Evolutionary conservation across 2,329 filamentous ascomycete genomes (phyloP), one percentile per base, ranked within the genome.

Genomic region (Ophiostoma tasmaniense): DNA sequence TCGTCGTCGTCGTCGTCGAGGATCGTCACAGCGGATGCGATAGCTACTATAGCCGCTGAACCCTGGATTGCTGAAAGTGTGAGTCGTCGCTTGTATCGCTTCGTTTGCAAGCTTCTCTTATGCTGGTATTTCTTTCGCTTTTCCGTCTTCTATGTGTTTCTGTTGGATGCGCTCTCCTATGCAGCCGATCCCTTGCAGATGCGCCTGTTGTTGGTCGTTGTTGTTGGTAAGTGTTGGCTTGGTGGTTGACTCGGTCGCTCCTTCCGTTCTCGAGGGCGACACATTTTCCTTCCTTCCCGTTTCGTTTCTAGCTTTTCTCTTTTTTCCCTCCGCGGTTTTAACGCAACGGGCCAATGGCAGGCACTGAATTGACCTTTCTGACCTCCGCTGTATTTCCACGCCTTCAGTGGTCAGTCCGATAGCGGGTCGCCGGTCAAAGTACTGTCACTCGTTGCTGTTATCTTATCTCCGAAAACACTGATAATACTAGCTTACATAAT

Each of bases 271-370:
- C n/a, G 50, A 55, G 20, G 50, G 5, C 3, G 37, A 35, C 33
- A 35, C 28, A 33, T 33, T 35, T 64, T 50, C 55, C 25, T 55
- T 50, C 30, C 37, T 61, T 52, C 61, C 42, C 52, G 61, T 69
- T 66, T 67, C 39, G 28, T 13, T 55, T 70, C 61, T 67, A 30
- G 28, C 22, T 55, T 55, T 55, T 55, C n/a, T 55, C 52, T 35
- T 67, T 45, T 37, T 59, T 65, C 17, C 35, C 50, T 69, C 28
- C 67, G 59, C 62, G 66, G 50, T n/a, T 70, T 68, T 70, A 70
- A 64, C 25, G 22, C 39, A 30, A 28, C 68, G 11, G 50, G 68
- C 68, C 68, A 69, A 69, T 69, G 20, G 33, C 20, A 35, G 5
- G 17, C n/a, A 25, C 35, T 20, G 42, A 69, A 67, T 69, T 67